Base-by-base conservation (phyloP, 2,329 filamentous ascomycete genomes). In the Chrysoporthe deuterocubensis region DNA sequence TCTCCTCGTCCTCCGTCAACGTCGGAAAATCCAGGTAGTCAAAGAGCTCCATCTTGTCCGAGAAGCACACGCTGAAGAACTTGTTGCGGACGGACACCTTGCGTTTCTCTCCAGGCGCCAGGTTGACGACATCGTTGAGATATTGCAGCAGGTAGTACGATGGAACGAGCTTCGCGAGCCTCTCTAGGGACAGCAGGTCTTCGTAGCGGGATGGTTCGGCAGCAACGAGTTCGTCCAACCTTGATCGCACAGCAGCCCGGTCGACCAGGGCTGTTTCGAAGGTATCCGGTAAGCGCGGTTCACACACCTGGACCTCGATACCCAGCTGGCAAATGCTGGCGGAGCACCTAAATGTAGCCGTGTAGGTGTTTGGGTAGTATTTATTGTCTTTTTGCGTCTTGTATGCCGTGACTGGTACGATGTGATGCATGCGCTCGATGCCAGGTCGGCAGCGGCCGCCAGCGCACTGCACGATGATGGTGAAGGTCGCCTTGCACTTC, bases 131-230 rank as follows among this genome's bases (percentile, higher is more conserved):
- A 43, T 70, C 69, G 18, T 60, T 65, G 7, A 70, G 56, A 42
- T 70, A 70, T 40, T 67, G 64, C 56, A 62, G 62, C n/a, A 70
- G 59, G 34, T 70, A 70, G 46, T 67, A 64, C 42, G 62, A 65
- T 16, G 69, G 69, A 6, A 69, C 46, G 7, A 69, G 67, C n/a
- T 66, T 69, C 11, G 50, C 44, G 9, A 65, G 61, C 40, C 63
- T 69, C 14, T 70, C 69, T 32, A 52, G 43, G 16, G 81, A 76
- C 2, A 78, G 75, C 1, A 82, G 77, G 26, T 81, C 79, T 4
- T 78, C 75, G 70, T 84, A 88, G 8, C 87, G 79, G 0, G 76
- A 77, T 0, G 85, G 83, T 43, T 88, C 85, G 8, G 81, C 72
- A 42, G 77, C 75, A 1, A 83, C 81, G 1, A 73, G 63, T 1